These are phyloP conservation scores for Fermentozyma sake DNA, from an alignment of 1,139 yeast species.

Conservation along the genomic window DNA sequence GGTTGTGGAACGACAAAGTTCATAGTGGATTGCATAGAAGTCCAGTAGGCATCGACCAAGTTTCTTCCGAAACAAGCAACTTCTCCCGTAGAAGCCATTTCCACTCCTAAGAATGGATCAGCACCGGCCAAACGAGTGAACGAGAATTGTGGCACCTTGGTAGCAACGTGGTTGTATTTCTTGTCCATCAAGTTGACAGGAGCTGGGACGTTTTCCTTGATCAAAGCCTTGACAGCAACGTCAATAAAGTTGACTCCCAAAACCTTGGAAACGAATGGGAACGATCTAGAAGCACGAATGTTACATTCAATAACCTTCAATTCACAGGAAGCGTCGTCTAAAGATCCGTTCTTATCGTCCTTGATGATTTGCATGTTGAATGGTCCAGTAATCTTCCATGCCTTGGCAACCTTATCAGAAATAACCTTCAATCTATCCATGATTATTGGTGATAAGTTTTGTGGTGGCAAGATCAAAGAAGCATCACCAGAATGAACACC, in stretches of 20 bases:
- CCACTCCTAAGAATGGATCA: conserved; percentile 97
- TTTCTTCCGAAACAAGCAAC: conserved; percentile 93
- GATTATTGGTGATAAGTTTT: conserved; percentile 54
- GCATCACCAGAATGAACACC: conserved; percentile 99
- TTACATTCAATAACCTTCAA: conserved; percentile 96
- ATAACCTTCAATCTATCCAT: conserved; percentile 67
- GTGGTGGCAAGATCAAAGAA: conserved; percentile 90
- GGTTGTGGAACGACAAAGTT: conserved; percentile 91
- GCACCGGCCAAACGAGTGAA: conserved; percentile 98
- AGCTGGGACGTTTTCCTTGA: conserved; percentile 65
- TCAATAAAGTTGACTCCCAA: conserved; percentile 91
- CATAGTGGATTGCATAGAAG: conserved; percentile 94
- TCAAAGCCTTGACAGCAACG: conserved; percentile 83
- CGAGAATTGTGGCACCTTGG: conserved; percentile 96
- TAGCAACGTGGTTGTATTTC: conserved; percentile 74
- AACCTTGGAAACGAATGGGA: conserved; percentile 98
- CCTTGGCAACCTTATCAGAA: conserved; percentile 88
- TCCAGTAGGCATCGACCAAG: conserved; percentile 91
- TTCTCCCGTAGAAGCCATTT: conserved; percentile 99
- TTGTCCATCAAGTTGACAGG: conserved; percentile 67
- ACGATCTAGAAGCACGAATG: conserved; percentile 95
- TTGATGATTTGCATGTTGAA: conserved; percentile 96
- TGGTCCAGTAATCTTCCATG: conserved; percentile 97
- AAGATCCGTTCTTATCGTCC: conserved; percentile 45
- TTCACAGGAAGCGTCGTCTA: conserved; percentile 51